These are phyloP conservation scores for Madurella mycetomatis DNA, from an alignment of 2,329 filamentous ascomycete species.

Conservation along the genomic window DNA sequence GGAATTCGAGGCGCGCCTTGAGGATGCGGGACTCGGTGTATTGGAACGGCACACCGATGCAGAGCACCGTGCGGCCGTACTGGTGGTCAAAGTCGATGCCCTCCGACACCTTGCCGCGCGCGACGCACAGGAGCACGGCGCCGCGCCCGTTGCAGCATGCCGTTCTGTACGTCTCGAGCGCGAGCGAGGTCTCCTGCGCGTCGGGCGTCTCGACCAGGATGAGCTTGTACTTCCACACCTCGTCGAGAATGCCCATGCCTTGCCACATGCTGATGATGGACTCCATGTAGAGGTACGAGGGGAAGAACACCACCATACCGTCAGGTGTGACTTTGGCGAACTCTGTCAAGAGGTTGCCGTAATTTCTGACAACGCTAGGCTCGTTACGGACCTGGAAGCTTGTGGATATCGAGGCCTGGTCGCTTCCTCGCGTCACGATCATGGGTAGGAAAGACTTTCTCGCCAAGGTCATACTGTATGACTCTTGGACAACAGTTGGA, in stretches of 20 bases:
- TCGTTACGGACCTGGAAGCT: constrained; percentile 95
- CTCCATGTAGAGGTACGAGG: constrained; percentile 98
- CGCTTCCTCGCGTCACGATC: constrained; percentile 92
- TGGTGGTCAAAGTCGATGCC: constrained; percentile 99
- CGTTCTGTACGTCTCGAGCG: constrained; percentile 92
- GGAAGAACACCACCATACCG: constrained; percentile 98
- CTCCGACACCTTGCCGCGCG: constrained; percentile 93
- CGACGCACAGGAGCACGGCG: constrained; percentile 89
- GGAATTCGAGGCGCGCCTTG: constrained; percentile 89
- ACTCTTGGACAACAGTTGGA: constrained; percentile 87
- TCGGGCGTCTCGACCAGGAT: constrained; percentile 97
- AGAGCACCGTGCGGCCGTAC: constrained; percentile 91
- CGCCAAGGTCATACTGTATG: constrained; percentile 94
- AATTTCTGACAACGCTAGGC: constrained; percentile 93
- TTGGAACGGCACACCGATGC: constrained; percentile 96
- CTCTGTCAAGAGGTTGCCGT: constrained; percentile 87
- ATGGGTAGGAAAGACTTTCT: constrained; percentile 94
- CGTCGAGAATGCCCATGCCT: constrained; percentile 94
- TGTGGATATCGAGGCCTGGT: constrained; percentile 89
- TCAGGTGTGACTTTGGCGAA: constrained; percentile 96
- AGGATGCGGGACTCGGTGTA: constrained; percentile 97
- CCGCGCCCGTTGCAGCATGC: constrained; percentile 96
- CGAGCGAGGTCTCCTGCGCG: constrained; percentile 92
- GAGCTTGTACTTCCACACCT: constrained; percentile 98
- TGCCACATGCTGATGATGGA: constrained; percentile 99